A percentile compares a stretch with the other conserved stretches of the same genome.
Evolutionary conservation across 345 rosid genomes (phyloP).

Genomic region (Populus ilicifolia): DNA sequence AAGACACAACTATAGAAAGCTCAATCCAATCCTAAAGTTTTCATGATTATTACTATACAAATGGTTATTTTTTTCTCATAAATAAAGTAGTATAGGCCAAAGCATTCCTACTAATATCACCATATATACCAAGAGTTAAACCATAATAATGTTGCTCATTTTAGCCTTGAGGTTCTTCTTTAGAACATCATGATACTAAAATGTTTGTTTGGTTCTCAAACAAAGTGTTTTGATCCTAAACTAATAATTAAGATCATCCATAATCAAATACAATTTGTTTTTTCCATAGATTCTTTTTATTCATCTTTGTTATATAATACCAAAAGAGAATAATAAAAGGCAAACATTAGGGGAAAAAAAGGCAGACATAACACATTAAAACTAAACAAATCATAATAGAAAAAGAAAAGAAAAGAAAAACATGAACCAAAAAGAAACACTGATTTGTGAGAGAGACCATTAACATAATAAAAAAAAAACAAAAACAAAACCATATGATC

Average conservation of each 20-base stretch:
- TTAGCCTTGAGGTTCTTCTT: slow-evolving; percentile 90
- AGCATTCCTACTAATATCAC: slow-evolving; percentile 93
- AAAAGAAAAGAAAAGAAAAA: no score
- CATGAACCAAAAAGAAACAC: no score
- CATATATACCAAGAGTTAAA: slow-evolving; percentile 91
- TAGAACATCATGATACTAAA: slow-evolving; percentile 92
- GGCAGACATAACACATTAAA: no score
- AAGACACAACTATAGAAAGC: no score
- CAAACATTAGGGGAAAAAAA: no score
- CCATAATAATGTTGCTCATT: slow-evolving; percentile 85
- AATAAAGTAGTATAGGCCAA: slow-evolving; percentile 90
- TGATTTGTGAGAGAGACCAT: no score
- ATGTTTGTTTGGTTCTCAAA: slow-evolving; percentile 89
- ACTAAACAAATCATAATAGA: no score
- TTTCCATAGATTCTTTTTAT: slow-evolving; percentile 81
- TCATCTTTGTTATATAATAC: slow-evolving; percentile 66
- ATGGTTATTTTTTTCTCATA: slow-evolving; percentile 61
- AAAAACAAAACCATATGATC: no score
- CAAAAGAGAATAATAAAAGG: no score
- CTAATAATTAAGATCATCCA: slow-evolving; percentile 95
- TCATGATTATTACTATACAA: slow-evolving; percentile 48
- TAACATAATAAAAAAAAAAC: no score
- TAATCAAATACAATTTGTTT: slow-evolving; percentile 69
- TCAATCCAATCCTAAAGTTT: no score
- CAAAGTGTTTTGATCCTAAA: slow-evolving; percentile 92